These are phyloP conservation scores for Rhizopus delemar DNA, from an alignment of 371 early-diverging fungal genomes.

Conservation along the genomic window DNA sequence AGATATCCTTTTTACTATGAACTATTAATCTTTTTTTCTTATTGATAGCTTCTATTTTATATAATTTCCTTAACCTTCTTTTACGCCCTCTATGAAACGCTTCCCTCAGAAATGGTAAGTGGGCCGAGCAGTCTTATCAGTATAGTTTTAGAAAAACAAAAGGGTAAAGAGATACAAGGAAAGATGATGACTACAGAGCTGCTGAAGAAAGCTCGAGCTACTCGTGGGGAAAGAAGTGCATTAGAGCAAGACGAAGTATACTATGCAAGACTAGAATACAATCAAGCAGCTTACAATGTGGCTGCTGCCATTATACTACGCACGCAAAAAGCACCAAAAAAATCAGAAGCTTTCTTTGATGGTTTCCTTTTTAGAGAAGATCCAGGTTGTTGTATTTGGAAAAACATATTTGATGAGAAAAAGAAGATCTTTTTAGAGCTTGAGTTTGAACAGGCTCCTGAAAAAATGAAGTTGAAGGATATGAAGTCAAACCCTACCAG, in stretches of 20 bases:
- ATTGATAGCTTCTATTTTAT: background rate
- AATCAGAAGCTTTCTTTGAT: conserved; percentile 39
- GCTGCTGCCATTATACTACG: conserved; percentile 56
- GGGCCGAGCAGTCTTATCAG: conserved; percentile 38
- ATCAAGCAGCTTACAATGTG: conserved; percentile 67
- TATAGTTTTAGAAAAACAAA: conserved; percentile 20
- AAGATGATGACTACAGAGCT: conserved; percentile 30
- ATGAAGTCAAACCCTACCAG: conserved; percentile 32
- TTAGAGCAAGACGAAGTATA: background rate
- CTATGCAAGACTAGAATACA: conserved; percentile 31
- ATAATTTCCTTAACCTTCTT: conserved; percentile 13
- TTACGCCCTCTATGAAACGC: conserved; percentile 13
- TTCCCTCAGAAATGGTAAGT: conserved; percentile 32
- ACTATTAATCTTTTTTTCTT: background rate
- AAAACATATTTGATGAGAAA: conserved; percentile 52
- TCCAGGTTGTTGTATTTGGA: conserved; percentile 50
- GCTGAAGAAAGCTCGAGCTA: conserved; percentile 19
- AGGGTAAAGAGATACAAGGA: conserved; percentile 18
- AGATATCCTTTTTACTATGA: conserved; percentile 45
- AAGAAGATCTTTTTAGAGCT: conserved; percentile 14
- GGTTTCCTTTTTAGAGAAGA: conserved; percentile 52
- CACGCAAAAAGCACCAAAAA: conserved; percentile 40
- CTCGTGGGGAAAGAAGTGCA: background rate
- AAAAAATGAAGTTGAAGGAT: conserved; percentile 39
- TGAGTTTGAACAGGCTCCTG: conserved; percentile 32